These are phyloP conservation scores for Phytopythium litorale DNA, from an alignment of 352 stramenopile genomes.

Conservation along the genomic window DNA sequence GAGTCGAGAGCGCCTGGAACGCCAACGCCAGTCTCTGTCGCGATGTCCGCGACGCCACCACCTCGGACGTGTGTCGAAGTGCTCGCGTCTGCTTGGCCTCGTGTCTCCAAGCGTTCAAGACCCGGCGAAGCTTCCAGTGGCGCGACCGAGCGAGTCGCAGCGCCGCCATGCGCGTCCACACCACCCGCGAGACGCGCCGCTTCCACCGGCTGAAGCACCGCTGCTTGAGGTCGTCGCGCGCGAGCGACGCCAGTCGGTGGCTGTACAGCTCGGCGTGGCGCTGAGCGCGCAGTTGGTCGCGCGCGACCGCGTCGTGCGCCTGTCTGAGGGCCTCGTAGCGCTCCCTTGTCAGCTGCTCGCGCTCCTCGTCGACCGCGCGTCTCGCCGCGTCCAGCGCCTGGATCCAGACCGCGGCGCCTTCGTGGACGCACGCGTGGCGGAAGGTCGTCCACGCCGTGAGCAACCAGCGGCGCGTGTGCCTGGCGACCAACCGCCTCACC, in stretches of 20 bases:
- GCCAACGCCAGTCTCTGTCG: not conserved
- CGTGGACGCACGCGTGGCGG: not conserved
- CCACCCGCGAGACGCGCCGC: not conserved
- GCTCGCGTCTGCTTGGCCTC: not conserved
- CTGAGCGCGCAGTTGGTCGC: not conserved
- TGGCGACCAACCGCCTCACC: not conserved
- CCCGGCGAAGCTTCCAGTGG: not conserved
- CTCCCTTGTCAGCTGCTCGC: not conserved
- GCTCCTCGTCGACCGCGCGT: slow-evolving; percentile 4
- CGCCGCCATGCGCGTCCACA: not conserved
- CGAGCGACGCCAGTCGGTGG: not conserved
- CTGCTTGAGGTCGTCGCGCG: not conserved
- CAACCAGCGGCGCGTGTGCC: not conserved
- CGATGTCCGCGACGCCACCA: not conserved
- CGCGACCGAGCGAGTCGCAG: not conserved
- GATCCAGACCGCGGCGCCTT: not conserved
- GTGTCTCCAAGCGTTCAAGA: not conserved
- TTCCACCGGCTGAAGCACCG: slow-evolving; percentile 1
- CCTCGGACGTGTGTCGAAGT: not conserved
- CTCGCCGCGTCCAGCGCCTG: slow-evolving; percentile 1
- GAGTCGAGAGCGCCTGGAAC: not conserved
- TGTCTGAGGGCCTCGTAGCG: not conserved
- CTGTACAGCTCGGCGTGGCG: not conserved
- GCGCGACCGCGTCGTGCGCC: not conserved
- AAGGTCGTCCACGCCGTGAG: not conserved